Conservation (phyloP, 768 basidiomycete species). For the Ramaria sp. region DNA sequence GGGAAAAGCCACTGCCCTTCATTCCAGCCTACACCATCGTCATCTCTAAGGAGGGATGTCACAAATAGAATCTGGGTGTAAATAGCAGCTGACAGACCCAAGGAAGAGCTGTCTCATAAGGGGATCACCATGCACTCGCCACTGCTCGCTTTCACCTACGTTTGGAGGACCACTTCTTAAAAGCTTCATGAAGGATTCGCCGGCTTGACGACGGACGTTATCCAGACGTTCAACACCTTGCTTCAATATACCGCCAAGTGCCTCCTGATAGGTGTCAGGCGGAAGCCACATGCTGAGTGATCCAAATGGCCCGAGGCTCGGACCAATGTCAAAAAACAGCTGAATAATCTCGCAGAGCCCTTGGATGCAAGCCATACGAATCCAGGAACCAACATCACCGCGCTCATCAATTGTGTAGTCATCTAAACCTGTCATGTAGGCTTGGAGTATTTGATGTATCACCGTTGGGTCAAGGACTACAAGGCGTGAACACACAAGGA, state of each 20-base stretch:
- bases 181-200: conserved; percentile 45
- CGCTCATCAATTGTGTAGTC: conserved; percentile 94
- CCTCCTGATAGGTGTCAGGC: conserved; percentile 40
- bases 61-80: neutral
- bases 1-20: conserved; percentile 71
- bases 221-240: conserved; percentile 88
- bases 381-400: conserved; percentile 96
- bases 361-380: conserved; percentile 67
- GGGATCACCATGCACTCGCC: conserved; percentile 40
- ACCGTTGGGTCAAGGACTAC: conserved; percentile 39
- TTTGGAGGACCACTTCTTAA: conserved; percentile 26
- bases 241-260: conserved; percentile 65
- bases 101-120: conserved; percentile 45
- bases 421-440: conserved; percentile 53
- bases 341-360: conserved; percentile 48
- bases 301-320: conserved; percentile 19
- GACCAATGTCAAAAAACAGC: conserved; percentile 37
- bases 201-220: conserved; percentile 77
- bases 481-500: conserved; percentile 6
- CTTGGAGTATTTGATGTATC: conserved; percentile 40
- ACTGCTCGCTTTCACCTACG: conserved; percentile 23
- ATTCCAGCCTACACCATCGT: conserved; percentile 44
- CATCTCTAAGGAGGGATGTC: conserved; percentile 20
- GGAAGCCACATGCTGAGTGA: conserved; percentile 53
- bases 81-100: conserved; percentile 25